A percentile compares a stretch with the other conserved stretches of the same genome.
phyloP scores from a whole-genome alignment of 2,329 filamentous ascomycete species.

The Trichoderma polysporum region DNA sequence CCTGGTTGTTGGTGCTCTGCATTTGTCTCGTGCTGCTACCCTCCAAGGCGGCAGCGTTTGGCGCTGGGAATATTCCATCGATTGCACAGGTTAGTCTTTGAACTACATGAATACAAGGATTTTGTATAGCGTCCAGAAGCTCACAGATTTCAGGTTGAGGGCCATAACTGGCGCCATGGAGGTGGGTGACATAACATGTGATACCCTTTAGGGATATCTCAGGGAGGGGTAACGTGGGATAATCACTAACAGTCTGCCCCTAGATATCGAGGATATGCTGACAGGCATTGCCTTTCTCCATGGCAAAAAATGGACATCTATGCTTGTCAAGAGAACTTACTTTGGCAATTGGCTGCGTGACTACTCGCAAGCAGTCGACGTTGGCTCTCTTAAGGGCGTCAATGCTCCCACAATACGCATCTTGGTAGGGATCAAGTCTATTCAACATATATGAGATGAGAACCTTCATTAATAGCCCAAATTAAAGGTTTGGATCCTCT shows the following conservation, averaged over 20 bases:
- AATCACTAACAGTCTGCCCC: background rate
- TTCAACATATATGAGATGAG: background rate
- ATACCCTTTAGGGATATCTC: background rate
- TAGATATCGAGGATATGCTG: constrained; percentile 79
- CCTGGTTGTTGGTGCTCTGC: constrained; percentile 52
- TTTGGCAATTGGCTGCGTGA: constrained; percentile 87
- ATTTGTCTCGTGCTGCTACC: constrained; percentile 59
- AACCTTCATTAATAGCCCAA: constrained; percentile 12
- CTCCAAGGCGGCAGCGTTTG: constrained; percentile 59
- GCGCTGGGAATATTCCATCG: constrained; percentile 70
- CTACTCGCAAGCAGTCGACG: constrained; percentile 81
- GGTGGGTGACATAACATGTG: constrained; percentile 37
- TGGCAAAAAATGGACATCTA: constrained; percentile 81
- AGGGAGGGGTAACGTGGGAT: background rate
- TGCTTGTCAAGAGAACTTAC: constrained; percentile 75
- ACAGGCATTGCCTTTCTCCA: constrained; percentile 73
- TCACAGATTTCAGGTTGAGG: constrained; percentile 54
- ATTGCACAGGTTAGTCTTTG: constrained; percentile 47
- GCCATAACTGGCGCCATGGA: constrained; percentile 69
- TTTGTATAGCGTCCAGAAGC: background rate
- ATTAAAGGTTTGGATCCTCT: constrained; percentile 69
- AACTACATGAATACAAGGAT: background rate
- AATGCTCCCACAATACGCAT: constrained; percentile 77
- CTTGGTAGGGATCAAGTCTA: constrained; percentile 46
- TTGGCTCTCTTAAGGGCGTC: constrained; percentile 75